Conservation (phyloP, 2,329 filamentous ascomycete genomes). For the Aspergillus brasiliensis region DNA sequence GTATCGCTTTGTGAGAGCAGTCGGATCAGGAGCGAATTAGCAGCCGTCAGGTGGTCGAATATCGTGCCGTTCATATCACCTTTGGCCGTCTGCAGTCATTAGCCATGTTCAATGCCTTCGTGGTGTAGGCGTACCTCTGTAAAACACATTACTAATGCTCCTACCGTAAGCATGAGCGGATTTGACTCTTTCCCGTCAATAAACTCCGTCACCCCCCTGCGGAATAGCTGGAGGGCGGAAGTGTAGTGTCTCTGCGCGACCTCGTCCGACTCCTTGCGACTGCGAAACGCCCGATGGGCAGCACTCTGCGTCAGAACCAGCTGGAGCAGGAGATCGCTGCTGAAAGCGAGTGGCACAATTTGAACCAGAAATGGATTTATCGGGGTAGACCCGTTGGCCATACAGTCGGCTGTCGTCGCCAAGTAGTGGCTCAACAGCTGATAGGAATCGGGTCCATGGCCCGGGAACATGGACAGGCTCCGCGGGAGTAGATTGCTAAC, state of each 20-base stretch:
- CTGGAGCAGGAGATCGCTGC: slow-evolving; percentile 49
- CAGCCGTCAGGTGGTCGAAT: slow-evolving; percentile 51
- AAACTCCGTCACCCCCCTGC: slow-evolving; percentile 32
- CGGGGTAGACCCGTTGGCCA: slow-evolving; percentile 52
- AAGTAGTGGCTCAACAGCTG: slow-evolving; percentile 52
- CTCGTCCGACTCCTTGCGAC: slow-evolving; percentile 31
- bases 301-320: slow-evolving; percentile 50
- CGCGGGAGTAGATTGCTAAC: slow-evolving; percentile 26
- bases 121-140: slow-evolving; percentile 43
- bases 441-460: slow-evolving; percentile 31
- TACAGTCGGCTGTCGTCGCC: slow-evolving; percentile 48
- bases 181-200: slow-evolving; percentile 34
- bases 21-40: slow-evolving; percentile 45
- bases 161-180: slow-evolving; percentile 46
- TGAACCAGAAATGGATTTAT: slow-evolving; percentile 52
- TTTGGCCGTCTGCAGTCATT: slow-evolving; percentile 39
- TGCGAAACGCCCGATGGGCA: slow-evolving; percentile 34
- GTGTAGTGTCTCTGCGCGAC: slow-evolving; percentile 35
- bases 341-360: slow-evolving; percentile 51
- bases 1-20: slow-evolving; percentile 38
- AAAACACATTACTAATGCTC: slow-evolving; percentile 51
- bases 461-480: slow-evolving; percentile 32
- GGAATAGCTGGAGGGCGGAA: slow-evolving; percentile 32
- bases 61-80: slow-evolving; percentile 51
- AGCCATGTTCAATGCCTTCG: background rate